Evolutionary conservation across 225 moss, liverwort and hornwort genomes (phyloP).

Genomic region (Physcomitrium patens): DNA sequence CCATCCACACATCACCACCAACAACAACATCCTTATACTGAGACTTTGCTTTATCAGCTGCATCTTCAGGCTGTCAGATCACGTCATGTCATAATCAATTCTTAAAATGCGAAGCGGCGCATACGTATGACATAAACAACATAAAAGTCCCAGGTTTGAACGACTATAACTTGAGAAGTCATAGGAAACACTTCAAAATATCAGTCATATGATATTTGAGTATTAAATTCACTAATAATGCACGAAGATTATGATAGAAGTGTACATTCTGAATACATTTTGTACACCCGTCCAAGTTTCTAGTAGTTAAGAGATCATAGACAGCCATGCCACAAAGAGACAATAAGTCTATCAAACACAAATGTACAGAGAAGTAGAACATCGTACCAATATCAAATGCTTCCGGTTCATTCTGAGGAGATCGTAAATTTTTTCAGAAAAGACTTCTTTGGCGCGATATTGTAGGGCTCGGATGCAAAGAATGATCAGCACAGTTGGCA

Average conservation of each 20-base stretch:
- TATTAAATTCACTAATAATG: not conserved
- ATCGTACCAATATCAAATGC: slow-evolving; percentile 81
- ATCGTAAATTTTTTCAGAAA: slow-evolving; percentile 91
- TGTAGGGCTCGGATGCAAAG: slow-evolving; percentile 73
- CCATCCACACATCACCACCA: slow-evolving; percentile 98
- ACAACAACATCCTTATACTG: slow-evolving; percentile 99
- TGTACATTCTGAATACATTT: not conserved
- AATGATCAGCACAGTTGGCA: slow-evolving; percentile 78
- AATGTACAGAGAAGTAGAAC: not conserved
- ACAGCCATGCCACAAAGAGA: not conserved
- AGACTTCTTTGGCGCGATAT: slow-evolving; percentile 66
- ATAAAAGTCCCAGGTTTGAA: not conserved
- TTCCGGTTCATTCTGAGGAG: slow-evolving; percentile 87
- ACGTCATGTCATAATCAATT: slow-evolving; percentile 22
- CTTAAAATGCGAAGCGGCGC: not conserved
- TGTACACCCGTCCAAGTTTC: slow-evolving; percentile 10
- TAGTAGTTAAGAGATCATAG: not conserved
- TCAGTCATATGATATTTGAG: not conserved
- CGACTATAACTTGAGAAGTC: not conserved
- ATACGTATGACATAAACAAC: not conserved
- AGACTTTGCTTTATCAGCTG: slow-evolving; percentile 86
- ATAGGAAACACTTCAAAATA: slow-evolving; percentile 10
- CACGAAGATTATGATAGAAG: not conserved
- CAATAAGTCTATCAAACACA: slow-evolving; percentile 3
- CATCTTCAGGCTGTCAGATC: slow-evolving; percentile 86